These are phyloP conservation scores for Colletotrichum sojae DNA, from an alignment of 2,329 filamentous ascomycete species.

Conservation along the genomic window DNA sequence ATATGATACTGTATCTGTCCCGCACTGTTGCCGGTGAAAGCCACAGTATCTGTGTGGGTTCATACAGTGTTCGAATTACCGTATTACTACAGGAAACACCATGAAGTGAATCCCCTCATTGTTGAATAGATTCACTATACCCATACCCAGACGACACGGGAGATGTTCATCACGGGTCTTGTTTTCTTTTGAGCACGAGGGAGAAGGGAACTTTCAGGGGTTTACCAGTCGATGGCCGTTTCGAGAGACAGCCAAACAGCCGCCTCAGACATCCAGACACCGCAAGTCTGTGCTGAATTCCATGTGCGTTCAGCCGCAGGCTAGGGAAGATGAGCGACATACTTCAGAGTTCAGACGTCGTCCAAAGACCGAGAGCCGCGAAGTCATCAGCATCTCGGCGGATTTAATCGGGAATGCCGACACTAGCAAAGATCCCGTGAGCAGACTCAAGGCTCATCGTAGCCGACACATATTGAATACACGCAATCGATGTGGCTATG, in stretches of 20 bases:
- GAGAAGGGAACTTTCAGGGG: background rate
- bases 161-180: too few species aligned
- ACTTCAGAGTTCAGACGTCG: conserved; percentile 26
- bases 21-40: background rate
- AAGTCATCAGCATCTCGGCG: background rate
- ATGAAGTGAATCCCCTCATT: too few species aligned
- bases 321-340: conserved; percentile 25
- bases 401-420: conserved; percentile 3
- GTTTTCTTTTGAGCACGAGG: background rate
- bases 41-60: too few species aligned
- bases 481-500: conserved; percentile 39
- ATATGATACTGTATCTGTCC: fast-evolving
- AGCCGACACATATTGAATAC: conserved; percentile 22
- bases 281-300: conserved; percentile 21
- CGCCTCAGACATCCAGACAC: conserved; percentile 14
- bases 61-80: too few species aligned
- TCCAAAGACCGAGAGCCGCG: conserved; percentile 6
- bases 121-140: too few species aligned
- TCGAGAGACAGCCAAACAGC: background rate
- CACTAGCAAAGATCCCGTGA: background rate
- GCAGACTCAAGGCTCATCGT: conserved; percentile 2
- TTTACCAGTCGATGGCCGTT: background rate
- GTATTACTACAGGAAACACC: too few species aligned
- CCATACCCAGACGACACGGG: too few species aligned
- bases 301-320: conserved; percentile 35